A percentile compares a stretch with the other conserved stretches of the same genome.
phyloP scores from a whole-genome alignment of 192 early-diverging fungal genomes.

The Funneliformis mosseae region DNA sequence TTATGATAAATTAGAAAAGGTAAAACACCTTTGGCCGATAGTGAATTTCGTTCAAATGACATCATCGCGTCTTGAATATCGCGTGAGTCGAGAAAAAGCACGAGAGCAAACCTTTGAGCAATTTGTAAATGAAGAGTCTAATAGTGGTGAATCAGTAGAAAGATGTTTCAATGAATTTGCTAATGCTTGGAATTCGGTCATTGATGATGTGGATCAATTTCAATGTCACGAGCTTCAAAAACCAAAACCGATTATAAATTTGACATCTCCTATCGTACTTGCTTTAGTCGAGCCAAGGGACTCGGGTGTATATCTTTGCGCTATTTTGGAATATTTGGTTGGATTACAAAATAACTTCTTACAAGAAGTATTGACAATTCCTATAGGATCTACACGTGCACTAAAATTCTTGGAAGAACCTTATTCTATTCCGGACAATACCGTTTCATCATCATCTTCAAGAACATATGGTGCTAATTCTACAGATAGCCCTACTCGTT shows the following conservation, averaged over 20 bases:
- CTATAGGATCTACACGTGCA: not conserved
- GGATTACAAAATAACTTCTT: constrained; percentile 33
- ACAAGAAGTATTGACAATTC: constrained; percentile 19
- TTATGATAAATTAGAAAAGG: not conserved
- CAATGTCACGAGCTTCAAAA: constrained; percentile 22
- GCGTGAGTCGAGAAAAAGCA: constrained; percentile 27
- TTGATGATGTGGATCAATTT: constrained; percentile 4
- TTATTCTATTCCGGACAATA: not conserved
- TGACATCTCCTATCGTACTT: not conserved
- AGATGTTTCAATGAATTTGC: constrained; percentile 21
- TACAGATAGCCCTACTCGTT: not conserved
- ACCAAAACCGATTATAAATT: not conserved
- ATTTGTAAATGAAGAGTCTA: constrained; percentile 25
- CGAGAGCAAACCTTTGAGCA: constrained; percentile 23
- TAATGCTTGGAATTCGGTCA: constrained; percentile 31
- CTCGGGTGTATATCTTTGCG: constrained; percentile 18
- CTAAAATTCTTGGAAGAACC: constrained; percentile 22
- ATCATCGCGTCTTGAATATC: constrained; percentile 22
- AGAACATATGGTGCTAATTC: not conserved
- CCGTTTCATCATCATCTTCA: not conserved
- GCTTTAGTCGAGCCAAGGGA: constrained; percentile 27
- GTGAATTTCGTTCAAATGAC: constrained; percentile 30
- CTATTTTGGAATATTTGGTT: constrained; percentile 20
- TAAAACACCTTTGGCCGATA: constrained; percentile 25
- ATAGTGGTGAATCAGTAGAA: not conserved